Conservation (phyloP, 495 filamentous ascomycete genomes). For the Lasiosphaeria hispida region DNA sequence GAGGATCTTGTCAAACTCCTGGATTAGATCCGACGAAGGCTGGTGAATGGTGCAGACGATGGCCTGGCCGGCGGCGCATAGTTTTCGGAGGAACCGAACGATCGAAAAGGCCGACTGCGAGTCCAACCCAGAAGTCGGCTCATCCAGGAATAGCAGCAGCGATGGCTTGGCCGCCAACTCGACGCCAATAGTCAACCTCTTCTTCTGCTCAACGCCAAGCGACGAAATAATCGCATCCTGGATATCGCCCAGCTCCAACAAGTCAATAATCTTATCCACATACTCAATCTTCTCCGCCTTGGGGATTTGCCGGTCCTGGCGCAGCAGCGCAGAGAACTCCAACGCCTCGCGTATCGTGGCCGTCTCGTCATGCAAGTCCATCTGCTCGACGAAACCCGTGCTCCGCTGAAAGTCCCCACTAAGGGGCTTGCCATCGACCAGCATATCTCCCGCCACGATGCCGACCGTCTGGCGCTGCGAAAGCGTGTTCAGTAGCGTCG, state of each 20-base stretch:
- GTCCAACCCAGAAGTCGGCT: slow-evolving; percentile 82
- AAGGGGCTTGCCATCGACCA: slow-evolving; percentile 71
- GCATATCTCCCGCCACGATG: slow-evolving; percentile 68
- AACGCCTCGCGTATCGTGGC: slow-evolving; percentile 85
- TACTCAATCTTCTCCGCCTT: slow-evolving; percentile 75
- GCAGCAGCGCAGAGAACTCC: slow-evolving; percentile 73
- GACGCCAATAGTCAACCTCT: slow-evolving; percentile 84
- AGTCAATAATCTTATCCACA: slow-evolving; percentile 82
- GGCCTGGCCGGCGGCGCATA: slow-evolving; percentile 72
- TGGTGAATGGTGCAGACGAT: slow-evolving; percentile 79
- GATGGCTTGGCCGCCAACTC: slow-evolving; percentile 86
- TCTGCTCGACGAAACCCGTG: slow-evolving; percentile 85
- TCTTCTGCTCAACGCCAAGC: slow-evolving; percentile 59
- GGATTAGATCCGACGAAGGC: slow-evolving; percentile 70
- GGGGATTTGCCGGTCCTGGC: slow-evolving; percentile 65
- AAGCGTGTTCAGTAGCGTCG: slow-evolving; percentile 63
- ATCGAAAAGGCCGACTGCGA: slow-evolving; percentile 81
- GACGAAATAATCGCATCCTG: slow-evolving; percentile 81
- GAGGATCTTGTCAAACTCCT: slow-evolving; percentile 72
- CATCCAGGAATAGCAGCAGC: slow-evolving; percentile 72
- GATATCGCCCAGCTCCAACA: slow-evolving; percentile 77
- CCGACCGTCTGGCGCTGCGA: slow-evolving; percentile 75
- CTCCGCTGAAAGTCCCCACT: slow-evolving; percentile 71
- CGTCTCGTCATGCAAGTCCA: slow-evolving; percentile 79
- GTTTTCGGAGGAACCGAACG: slow-evolving; percentile 79